Conservation (phyloP, 2,329 filamentous ascomycete species). For the Trichophyton mentagrophytes region DNA sequence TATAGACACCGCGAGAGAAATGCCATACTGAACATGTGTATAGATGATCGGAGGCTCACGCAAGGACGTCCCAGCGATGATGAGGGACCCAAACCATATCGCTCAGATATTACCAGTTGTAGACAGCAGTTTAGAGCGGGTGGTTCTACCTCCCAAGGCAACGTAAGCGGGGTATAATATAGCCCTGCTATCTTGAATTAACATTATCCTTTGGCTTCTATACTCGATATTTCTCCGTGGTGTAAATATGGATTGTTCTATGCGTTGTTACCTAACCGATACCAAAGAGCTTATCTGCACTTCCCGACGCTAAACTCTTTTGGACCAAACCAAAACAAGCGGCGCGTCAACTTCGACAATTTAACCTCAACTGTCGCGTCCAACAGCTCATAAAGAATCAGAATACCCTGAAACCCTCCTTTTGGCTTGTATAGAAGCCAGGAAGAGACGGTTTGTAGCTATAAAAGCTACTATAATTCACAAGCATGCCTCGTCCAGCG, state of each 20-base stretch:
- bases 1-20: background rate
- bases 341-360: background rate
- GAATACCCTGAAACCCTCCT: background rate
- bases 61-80: conserved; percentile 61
- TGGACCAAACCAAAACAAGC: background rate
- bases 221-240: background rate
- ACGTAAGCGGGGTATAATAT: background rate
- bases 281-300: background rate
- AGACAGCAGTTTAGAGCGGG: conserved; percentile 50
- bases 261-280: background rate
- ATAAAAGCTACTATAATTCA: background rate
- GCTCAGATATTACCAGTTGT: conserved; percentile 56
- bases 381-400: background rate
- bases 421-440: background rate
- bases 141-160: conserved; percentile 6
- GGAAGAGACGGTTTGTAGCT: background rate
- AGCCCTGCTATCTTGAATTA: background rate
- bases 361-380: background rate
- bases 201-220: background rate
- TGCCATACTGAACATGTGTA: conserved; percentile 4
- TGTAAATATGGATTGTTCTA: background rate
- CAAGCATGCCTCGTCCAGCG: background rate
- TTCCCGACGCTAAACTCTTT: background rate
- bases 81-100: conserved; percentile 69
- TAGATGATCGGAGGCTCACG: conserved; percentile 43